Evolutionary conservation across 2,329 filamentous ascomycete genomes (phyloP).

Genomic region (Alternaria novae-zelandiae): DNA sequence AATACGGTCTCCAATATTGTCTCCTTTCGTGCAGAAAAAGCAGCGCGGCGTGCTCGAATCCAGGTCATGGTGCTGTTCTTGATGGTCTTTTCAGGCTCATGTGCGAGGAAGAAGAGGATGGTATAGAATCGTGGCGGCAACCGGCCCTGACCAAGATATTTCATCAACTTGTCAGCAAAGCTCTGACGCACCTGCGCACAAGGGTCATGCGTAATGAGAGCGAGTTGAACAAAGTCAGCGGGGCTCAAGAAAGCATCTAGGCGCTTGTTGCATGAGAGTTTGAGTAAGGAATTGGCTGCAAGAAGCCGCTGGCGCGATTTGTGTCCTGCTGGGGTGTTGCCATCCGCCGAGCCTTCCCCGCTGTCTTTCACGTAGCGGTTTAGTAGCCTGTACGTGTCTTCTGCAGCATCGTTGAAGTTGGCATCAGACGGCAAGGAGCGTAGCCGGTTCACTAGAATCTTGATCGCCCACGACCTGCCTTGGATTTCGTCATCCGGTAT

Average conservation of each 20-base stretch:
- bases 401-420: conserved; percentile 59
- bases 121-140: conserved; percentile 83
- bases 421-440: conserved; percentile 62
- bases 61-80: conserved; percentile 82
- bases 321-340: conserved; percentile 76
- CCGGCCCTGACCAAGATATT: conserved; percentile 78
- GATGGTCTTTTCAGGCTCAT: conserved; percentile 79
- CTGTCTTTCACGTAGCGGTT: conserved; percentile 75
- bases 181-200: conserved; percentile 74
- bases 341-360: conserved; percentile 78
- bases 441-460: conserved; percentile 84
- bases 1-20: conserved; percentile 81
- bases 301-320: conserved; percentile 80
- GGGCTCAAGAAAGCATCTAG: conserved; percentile 79
- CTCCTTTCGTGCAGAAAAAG: conserved; percentile 62
- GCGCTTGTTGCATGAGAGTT: conserved; percentile 77
- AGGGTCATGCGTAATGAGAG: conserved; percentile 80
- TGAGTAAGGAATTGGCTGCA: conserved; percentile 79
- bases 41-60: conserved; percentile 80
- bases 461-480: conserved; percentile 83
- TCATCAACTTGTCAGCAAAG: conserved; percentile 87
- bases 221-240: conserved; percentile 79
- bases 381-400: conserved; percentile 77
- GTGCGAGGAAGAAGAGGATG: conserved; percentile 87
- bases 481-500: conserved; percentile 79